phyloP scores from a whole-genome alignment of 441 rosid genomes.

The Kokia cookei region DNA sequence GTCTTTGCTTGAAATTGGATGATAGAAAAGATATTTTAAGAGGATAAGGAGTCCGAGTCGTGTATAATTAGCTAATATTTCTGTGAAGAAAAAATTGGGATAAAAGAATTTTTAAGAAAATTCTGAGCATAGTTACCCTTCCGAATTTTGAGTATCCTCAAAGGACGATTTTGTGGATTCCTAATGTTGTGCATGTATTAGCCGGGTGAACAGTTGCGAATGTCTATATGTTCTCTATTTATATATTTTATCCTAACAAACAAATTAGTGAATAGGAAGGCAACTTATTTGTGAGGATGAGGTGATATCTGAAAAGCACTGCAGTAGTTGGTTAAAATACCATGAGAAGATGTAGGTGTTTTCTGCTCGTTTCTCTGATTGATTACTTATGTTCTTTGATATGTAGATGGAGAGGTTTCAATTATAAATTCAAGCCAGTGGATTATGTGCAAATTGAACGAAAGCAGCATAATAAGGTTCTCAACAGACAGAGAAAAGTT shows the following conservation, averaged over 20 bases:
- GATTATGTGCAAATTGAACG: conserved; percentile 42
- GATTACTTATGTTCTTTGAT: neutral
- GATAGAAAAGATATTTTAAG: neutral
- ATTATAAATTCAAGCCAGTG: conserved; percentile 38
- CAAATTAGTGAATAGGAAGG: neutral
- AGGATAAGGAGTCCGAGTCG: neutral
- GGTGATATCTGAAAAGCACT: neutral
- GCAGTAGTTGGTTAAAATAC: neutral
- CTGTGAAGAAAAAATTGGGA: neutral
- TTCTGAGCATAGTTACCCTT: neutral
- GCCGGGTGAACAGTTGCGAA: neutral
- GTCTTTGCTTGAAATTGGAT: neutral
- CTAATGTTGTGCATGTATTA: neutral
- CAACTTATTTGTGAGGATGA: neutral
- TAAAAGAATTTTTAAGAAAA: too few species aligned
- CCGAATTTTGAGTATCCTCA: neutral
- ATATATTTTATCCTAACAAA: neutral
- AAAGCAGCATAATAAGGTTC: conserved; percentile 53
- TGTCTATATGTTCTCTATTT: neutral
- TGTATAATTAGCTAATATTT: neutral
- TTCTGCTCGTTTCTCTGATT: neutral
- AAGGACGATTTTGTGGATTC: neutral
- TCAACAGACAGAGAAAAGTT: neutral
- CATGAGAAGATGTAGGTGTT: neutral
- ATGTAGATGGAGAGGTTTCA: conserved; percentile 60